Evolutionary conservation across 2,329 filamentous ascomycete genomes (phyloP), one percentile per base, ranked within the genome.

Genomic region (Colletotrichum aenigma): DNA sequence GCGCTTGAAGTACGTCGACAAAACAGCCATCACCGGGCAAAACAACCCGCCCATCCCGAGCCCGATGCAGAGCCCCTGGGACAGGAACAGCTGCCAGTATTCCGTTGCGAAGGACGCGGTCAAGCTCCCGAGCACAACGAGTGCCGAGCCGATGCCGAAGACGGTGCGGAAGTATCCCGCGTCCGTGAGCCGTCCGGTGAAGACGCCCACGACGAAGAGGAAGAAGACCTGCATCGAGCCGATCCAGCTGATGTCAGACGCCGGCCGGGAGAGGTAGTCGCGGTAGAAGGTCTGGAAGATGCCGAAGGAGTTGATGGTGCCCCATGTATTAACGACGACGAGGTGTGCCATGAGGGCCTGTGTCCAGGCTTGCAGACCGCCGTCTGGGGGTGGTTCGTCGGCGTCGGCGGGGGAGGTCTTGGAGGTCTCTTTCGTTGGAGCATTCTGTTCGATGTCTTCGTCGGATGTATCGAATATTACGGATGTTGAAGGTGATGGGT

Each of bases 1-100:
- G 24, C 84, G 86, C 26, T 84, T 84, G 80, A 93, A 93, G 78
- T 91, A 93, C 38, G 90, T 89, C 1, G 91, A 87, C 3, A 93
- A 84, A 28, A 93, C 85, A 5, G 90, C 89, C 28, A 92, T 86
- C 5, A 88, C 86, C 5, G 91, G 88, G 5, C 90, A 85, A 81
- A 90, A 92, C 26, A 91, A 82, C 64, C 88, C 87, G 9, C 90
- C 91, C 24, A 87, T 86, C 0, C 89, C 89, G 0, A 89, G 72
- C 1, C 88, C 88, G 6, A 84, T 81, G 12, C 94, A 92, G 2
- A 89, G 76, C 2, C 89, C 88, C 75, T 90, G 88, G 0, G 87
- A 85, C 1, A 91, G 80, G 75, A 90, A 82, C 26, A 90, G 78
- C 65, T 89, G 87, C 85, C 85, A 90, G 77, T 89, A 91, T 7